phyloP scores from a whole-genome alignment of 176 grass and related monocot species.

The Eremochloa ophiuroides region DNA sequence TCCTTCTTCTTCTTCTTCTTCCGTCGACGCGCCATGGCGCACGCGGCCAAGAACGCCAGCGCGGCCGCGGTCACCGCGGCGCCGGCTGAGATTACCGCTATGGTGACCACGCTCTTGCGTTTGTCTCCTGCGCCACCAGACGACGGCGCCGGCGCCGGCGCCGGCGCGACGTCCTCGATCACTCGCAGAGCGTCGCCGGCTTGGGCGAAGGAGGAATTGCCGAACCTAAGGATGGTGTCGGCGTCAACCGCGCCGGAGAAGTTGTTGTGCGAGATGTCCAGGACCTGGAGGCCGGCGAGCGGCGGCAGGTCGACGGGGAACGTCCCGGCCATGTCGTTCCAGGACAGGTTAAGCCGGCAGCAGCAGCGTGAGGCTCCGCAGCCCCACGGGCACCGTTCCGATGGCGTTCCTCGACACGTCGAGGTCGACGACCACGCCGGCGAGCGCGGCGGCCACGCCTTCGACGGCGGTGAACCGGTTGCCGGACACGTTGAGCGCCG shows the following conservation, averaged over 20 bases:
- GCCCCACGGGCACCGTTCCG: conserved; percentile 19
- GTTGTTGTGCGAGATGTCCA: conserved; percentile 77
- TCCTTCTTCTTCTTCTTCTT: conserved; percentile 16
- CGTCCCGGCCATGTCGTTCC: conserved; percentile 50
- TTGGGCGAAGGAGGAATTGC: conserved; percentile 43
- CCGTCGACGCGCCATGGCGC: background rate
- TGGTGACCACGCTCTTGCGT: background rate
- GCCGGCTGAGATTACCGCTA: conserved; percentile 1
- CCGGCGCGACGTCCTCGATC: background rate
- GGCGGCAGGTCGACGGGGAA: conserved; percentile 54
- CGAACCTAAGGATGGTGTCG: conserved; percentile 42
- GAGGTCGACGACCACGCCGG: conserved; percentile 17
- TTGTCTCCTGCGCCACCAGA: background rate
- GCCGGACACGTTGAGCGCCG: conserved; percentile 39
- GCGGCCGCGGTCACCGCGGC: background rate
- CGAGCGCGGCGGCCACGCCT: conserved; percentile 20
- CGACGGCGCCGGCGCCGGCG: background rate
- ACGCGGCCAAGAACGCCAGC: background rate
- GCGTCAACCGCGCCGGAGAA: conserved; percentile 50
- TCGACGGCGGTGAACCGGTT: conserved; percentile 53
- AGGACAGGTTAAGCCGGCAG: conserved; percentile 43
- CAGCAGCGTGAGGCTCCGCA: conserved; percentile 22
- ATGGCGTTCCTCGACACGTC: conserved; percentile 54
- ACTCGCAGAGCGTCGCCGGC: conserved; percentile 29
- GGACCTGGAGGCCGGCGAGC: conserved; percentile 26